Conservation (phyloP, 2,329 filamentous ascomycete species). For the Coniochaeta prunicola region DNA sequence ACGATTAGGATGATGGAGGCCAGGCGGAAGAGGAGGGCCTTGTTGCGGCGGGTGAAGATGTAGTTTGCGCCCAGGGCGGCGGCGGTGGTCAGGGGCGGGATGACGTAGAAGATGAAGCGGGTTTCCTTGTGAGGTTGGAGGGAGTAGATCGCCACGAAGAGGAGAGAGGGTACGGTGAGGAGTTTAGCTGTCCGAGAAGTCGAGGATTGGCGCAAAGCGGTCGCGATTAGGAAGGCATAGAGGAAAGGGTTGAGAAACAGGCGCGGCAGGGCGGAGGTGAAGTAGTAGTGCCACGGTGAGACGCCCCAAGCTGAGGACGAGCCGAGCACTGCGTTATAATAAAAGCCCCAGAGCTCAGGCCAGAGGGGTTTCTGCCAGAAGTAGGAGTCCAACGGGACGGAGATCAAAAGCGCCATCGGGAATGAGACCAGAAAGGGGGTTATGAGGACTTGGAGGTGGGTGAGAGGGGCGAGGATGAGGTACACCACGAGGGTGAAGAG, state of each 20-base stretch:
- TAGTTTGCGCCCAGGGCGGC: constrained; percentile 68
- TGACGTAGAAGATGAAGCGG: constrained; percentile 84
- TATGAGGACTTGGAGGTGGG: constrained; percentile 51
- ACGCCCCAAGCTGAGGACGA: constrained; percentile 84
- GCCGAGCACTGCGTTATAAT: constrained; percentile 82
- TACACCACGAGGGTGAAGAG: constrained; percentile 61
- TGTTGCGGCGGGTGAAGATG: constrained; percentile 59
- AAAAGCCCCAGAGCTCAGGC: constrained; percentile 86
- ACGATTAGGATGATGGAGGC: constrained; percentile 46
- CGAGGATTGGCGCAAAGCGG: constrained; percentile 41
- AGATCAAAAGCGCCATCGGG: constrained; percentile 57
- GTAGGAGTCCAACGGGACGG: constrained; percentile 77
- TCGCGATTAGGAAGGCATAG: constrained; percentile 45
- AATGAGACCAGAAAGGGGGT: constrained; percentile 59
- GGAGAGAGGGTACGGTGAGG: constrained; percentile 57
- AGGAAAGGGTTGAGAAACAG: constrained; percentile 74
- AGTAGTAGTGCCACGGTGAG: constrained; percentile 81
- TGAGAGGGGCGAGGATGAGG: constrained; percentile 49
- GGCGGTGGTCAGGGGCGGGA: constrained; percentile 73
- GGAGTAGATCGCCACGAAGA: constrained; percentile 76
- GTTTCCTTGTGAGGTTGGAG: constrained; percentile 92
- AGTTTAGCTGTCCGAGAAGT: constrained; percentile 34
- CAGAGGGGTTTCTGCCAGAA: constrained; percentile 86
- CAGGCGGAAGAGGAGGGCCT: constrained; percentile 48
- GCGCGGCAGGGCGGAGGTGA: constrained; percentile 71